Percentiles rank a stretch among this genome's conserved stretches.
Evolutionary conservation across 1,284 basidiomycete species (phyloP).

Genomic region (Macrocybe sp.): DNA sequence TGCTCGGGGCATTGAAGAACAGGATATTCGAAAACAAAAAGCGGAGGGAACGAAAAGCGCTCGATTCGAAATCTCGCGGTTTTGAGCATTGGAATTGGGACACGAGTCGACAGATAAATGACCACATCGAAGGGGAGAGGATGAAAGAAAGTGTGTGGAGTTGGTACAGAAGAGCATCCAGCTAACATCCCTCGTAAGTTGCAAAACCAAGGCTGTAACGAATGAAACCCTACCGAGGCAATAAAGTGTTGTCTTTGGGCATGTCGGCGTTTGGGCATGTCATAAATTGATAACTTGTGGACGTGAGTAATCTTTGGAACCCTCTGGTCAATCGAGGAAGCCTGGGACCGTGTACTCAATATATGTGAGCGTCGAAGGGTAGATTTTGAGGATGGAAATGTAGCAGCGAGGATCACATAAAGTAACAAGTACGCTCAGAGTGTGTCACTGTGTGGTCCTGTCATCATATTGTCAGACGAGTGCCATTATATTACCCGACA

Average conservation of each 20-base stretch:
- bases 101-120: constrained; percentile 48
- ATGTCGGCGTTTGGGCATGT: constrained; percentile 68
- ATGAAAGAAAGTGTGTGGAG: constrained; percentile 71
- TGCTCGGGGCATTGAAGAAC: constrained; percentile 49
- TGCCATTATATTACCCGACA: too few relatives aligned
- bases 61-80: constrained; percentile 54
- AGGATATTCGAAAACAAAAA: constrained; percentile 58
- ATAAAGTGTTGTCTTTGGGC: constrained; percentile 74
- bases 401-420: too few relatives aligned
- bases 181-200: constrained; percentile 32
- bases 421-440: too few relatives aligned
- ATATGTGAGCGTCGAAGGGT: neutral
- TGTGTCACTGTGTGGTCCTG: too few relatives aligned
- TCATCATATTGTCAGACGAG: too few relatives aligned
- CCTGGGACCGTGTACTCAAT: neutral
- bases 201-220: neutral
- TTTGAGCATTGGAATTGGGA: constrained; percentile 62
- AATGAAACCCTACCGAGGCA: constrained; percentile 48
- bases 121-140: constrained; percentile 59
- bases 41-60: constrained; percentile 48
- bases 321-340: constrained; percentile 1
- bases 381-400: too few relatives aligned
- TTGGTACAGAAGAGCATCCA: constrained; percentile 67
- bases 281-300: constrained; percentile 34
- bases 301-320: constrained; percentile 2